Evolutionary conservation across 106 monocot genomes (phyloP).

Genomic region (Apostasia ramifera): DNA sequence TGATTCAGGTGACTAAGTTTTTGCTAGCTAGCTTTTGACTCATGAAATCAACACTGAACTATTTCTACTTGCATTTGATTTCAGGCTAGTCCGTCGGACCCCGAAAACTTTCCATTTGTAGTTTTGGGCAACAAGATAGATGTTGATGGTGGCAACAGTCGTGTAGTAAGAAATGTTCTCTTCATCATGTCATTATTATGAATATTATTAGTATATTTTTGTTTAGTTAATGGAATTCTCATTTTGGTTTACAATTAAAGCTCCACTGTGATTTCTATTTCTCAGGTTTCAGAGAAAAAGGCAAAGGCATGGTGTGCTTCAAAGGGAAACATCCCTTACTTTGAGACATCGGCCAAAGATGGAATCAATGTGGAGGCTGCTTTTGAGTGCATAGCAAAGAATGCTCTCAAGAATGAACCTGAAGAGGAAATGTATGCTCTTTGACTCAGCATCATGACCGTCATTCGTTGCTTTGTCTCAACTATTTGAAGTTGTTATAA

Average conservation of each 20-base stretch:
- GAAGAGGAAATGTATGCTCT: conserved; percentile 76
- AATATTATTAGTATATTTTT: background rate
- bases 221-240: background rate
- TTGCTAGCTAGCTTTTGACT: background rate
- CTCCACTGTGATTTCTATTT: background rate
- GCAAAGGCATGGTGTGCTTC: conserved; percentile 71
- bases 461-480: too few species aligned
- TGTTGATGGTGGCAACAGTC: conserved; percentile 62
- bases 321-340: conserved; percentile 83
- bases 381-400: conserved; percentile 76
- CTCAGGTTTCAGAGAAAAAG: conserved; percentile 63
- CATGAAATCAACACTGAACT: background rate
- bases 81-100: conserved; percentile 62
- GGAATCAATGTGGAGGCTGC: conserved; percentile 74
- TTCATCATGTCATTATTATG: too few species aligned
- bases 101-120: conserved; percentile 65
- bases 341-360: conserved; percentile 81
- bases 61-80: background rate
- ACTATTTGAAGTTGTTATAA: too few species aligned
- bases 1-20: conserved; percentile 34
- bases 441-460: too few species aligned
- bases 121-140: conserved; percentile 69
- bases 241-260: background rate
- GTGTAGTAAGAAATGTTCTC: conserved; percentile 34
- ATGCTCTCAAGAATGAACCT: conserved; percentile 78